Conservation (phyloP, 2,329 filamentous ascomycete species). For the Daldinia sp. region DNA sequence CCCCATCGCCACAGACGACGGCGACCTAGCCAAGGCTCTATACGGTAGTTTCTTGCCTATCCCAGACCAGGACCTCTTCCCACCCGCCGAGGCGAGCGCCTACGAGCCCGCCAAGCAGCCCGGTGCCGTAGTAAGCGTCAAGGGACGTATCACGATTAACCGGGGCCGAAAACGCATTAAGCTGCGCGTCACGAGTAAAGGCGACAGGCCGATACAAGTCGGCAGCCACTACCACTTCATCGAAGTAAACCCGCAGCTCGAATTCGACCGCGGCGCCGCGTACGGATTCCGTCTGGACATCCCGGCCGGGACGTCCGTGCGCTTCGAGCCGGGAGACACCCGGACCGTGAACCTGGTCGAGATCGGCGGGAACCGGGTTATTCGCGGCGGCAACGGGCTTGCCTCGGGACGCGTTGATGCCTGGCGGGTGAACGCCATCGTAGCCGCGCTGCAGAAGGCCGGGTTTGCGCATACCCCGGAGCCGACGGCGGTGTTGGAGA, state of each 20-base stretch:
- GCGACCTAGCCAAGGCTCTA: constrained; percentile 83
- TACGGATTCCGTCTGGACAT: constrained; percentile 92
- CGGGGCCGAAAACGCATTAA: constrained; percentile 75
- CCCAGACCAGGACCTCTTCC: constrained; percentile 73
- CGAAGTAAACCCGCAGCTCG: constrained; percentile 88
- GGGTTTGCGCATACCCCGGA: constrained; percentile 83
- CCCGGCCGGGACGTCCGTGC: constrained; percentile 86
- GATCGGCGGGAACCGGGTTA: constrained; percentile 81
- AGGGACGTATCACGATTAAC: constrained; percentile 73
- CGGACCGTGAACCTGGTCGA: constrained; percentile 91
- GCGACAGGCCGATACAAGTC: constrained; percentile 90
- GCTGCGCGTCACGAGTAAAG: constrained; percentile 82
- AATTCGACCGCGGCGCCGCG: constrained; percentile 83
- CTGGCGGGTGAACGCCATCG: constrained; percentile 69
- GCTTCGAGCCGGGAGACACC: constrained; percentile 92
- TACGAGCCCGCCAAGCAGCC: constrained; percentile 76
- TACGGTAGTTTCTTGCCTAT: constrained; percentile 92
- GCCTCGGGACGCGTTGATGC: constrained; percentile 77
- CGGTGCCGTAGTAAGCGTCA: constrained; percentile 80
- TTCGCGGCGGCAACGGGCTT: constrained; percentile 83
- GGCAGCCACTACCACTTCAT: constrained; percentile 97
- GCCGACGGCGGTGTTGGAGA: constrained; percentile 61
- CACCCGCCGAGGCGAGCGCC: constrained; percentile 67
- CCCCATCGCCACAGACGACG: constrained; percentile 85
- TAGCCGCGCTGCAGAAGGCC: constrained; percentile 70